A percentile compares a stretch with the other conserved stretches of the same genome.
Evolutionary conservation across 1,284 basidiomycete genomes (phyloP).

Genomic region (Papiliotrema flavescens): DNA sequence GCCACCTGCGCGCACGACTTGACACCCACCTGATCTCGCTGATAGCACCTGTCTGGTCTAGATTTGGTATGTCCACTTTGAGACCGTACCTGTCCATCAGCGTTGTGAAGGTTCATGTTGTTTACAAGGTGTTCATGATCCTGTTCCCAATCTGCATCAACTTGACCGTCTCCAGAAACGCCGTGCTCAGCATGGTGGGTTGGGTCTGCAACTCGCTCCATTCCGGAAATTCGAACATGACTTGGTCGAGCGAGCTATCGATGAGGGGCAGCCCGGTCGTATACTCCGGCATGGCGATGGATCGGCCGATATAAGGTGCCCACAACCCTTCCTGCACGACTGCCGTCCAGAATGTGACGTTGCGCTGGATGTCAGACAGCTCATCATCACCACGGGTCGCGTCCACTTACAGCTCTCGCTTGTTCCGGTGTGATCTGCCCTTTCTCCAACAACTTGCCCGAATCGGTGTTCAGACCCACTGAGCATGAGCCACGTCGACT

Average conservation of each 20-base stretch:
- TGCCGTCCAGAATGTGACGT: conserved; percentile 5
- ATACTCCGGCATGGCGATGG: conserved; percentile 15
- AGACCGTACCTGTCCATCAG: conserved; percentile 20
- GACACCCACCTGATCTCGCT: conserved; percentile 25
- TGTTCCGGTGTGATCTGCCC: conserved; percentile 1
- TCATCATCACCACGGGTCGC: background rate
- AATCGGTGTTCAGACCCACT: background rate
- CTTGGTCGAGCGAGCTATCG: conserved; percentile 21
- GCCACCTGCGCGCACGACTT: background rate
- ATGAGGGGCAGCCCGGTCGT: conserved; percentile 14
- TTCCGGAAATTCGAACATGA: conserved; percentile 11
- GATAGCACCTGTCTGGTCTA: conserved; percentile 17
- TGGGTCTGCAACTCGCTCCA: conserved; percentile 15
- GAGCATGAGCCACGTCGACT: background rate
- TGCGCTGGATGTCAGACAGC: background rate
- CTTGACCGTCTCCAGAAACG: conserved; percentile 57
- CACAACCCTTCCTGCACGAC: conserved; percentile 5
- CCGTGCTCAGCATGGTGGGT: conserved; percentile 41
- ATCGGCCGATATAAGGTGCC: conserved; percentile 6
- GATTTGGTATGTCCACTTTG: conserved; percentile 18
- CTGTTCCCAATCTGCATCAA: conserved; percentile 57
- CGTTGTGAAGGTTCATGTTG: no score
- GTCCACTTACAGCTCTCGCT: conserved; percentile 1
- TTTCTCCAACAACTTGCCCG: background rate
- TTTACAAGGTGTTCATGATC: conserved; percentile 62